Percentiles rank a stretch among this genome's conserved stretches.
These are phyloP conservation scores for Eucalyptus albens DNA, from an alignment of 345 rosid species.

Conservation along the genomic window DNA sequence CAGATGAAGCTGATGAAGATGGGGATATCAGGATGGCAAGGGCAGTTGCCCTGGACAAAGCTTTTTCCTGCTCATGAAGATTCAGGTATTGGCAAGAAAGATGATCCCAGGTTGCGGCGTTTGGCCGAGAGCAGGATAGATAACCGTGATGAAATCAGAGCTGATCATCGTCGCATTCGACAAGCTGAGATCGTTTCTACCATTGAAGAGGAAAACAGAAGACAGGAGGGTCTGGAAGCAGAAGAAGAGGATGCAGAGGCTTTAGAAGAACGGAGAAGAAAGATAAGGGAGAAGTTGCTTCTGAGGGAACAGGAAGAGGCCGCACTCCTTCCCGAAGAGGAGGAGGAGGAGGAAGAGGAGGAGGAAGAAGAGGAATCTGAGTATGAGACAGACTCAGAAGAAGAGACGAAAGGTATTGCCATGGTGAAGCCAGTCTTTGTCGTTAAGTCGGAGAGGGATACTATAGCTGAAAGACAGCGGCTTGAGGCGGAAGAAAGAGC, in stretches of 20 bases:
- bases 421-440: background rate
- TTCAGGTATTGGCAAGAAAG: background rate
- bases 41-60: background rate
- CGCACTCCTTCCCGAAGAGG: background rate
- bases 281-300: background rate
- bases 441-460: background rate
- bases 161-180: background rate
- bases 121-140: background rate
- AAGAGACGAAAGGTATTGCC: background rate
- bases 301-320: background rate
- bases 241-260: background rate
- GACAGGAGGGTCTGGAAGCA: background rate
- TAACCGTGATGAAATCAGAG: background rate
- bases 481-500: background rate
- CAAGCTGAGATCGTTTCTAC: background rate
- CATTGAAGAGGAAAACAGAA: background rate
- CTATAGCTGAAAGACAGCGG: background rate
- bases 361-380: background rate
- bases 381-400: background rate
- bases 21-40: background rate
- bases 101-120: background rate
- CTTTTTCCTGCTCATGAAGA: background rate
- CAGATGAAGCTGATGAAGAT: background rate
- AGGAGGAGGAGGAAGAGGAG: background rate
- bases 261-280: background rate